phyloP scores from a whole-genome alignment of 2,329 filamentous ascomycete genomes.

The Penicillium sp. region DNA sequence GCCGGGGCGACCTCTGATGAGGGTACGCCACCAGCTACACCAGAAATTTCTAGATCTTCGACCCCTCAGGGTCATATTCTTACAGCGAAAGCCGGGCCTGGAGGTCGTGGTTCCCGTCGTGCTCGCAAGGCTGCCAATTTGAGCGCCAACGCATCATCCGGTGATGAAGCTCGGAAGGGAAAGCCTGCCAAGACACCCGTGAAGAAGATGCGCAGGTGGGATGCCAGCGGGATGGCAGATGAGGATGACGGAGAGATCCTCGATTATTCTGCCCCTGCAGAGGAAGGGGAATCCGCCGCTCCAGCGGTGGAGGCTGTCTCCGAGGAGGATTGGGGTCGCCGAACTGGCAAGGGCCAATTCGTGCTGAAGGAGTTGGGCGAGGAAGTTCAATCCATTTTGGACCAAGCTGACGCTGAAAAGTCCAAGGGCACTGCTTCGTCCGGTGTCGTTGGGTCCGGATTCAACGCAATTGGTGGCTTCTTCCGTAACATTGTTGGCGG shows the following conservation, averaged over 20 bases:
- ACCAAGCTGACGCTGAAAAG: conserved; percentile 69
- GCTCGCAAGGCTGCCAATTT: conserved; percentile 66
- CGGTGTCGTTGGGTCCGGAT: conserved; percentile 73
- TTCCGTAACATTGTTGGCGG: conserved; percentile 95
- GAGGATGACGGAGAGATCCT: conserved; percentile 77
- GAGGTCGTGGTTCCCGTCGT: conserved; percentile 74
- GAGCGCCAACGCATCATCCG: conserved; percentile 62
- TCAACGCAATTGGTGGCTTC: conserved; percentile 80
- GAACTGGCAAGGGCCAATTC: conserved; percentile 85
- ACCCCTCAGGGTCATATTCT: conserved; percentile 71
- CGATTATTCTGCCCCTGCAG: conserved; percentile 77
- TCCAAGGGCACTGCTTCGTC: conserved; percentile 48
- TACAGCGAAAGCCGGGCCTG: conserved; percentile 70
- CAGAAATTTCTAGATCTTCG: conserved; percentile 73
- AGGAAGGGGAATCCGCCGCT: conserved; percentile 54
- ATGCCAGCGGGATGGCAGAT: conserved; percentile 80
- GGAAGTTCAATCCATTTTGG: conserved; percentile 85
- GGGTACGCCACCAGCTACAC: conserved; percentile 66
- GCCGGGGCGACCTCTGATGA: conserved; percentile 57
- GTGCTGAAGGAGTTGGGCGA: conserved; percentile 90
- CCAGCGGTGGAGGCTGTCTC: conserved; percentile 71
- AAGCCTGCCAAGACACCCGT: conserved; percentile 48
- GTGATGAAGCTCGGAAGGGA: conserved; percentile 73
- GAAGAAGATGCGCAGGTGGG: conserved; percentile 92
- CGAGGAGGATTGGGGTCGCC: conserved; percentile 77